Base-by-base conservation (phyloP, 768 basidiomycete genomes). In the Kwoniella shandongensis region DNA sequence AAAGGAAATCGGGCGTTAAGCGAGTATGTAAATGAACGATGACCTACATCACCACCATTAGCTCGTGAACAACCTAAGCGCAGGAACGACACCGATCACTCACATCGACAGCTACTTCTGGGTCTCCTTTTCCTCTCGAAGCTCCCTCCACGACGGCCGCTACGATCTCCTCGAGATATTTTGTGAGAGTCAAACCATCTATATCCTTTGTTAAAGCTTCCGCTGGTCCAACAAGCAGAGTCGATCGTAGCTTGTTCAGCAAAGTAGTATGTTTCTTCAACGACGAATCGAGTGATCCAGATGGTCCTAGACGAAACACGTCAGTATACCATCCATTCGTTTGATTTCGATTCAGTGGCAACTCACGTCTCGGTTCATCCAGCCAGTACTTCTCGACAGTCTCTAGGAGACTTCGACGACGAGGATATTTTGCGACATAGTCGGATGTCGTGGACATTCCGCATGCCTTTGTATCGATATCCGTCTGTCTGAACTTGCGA, bases 131-230 rank as follows among this genome's bases (percentile, higher is more conserved):
- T 76, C 92, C 94, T 62, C 88, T 84, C 8, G 77, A 77, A 38
- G 92, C 80, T 3, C 96, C 96, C 72, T 99, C 96, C 2, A 89
- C 79, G 1, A 87, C 81, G 6, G 92, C 93, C 11, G 85, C 84
- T 1, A 88, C 89, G 61, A 97, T 87, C 78, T 99, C 96, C 70
- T 96, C 93, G 45, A 93, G 81, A 74, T 99, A 98, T 78, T 96
- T 98, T 79, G 91, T 91, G 54, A 99, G 81, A 1, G 90, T 86
- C 52, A 99, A 81, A 0, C 87, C 82, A 61, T 92, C 87, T 62
- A 96, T 85, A 69, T 99, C 96, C 77, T 92, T 97, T 65, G 96
- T 79, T 58, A 94, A 85, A 68, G 89, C 86, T 66, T 92, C 90
- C 11, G 75, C 54, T 0, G 76, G 74, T 8, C 75, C 69, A 11